phyloP scores from a whole-genome alignment of 495 filamentous ascomycete genomes.

The Aspergillus homomorphus region DNA sequence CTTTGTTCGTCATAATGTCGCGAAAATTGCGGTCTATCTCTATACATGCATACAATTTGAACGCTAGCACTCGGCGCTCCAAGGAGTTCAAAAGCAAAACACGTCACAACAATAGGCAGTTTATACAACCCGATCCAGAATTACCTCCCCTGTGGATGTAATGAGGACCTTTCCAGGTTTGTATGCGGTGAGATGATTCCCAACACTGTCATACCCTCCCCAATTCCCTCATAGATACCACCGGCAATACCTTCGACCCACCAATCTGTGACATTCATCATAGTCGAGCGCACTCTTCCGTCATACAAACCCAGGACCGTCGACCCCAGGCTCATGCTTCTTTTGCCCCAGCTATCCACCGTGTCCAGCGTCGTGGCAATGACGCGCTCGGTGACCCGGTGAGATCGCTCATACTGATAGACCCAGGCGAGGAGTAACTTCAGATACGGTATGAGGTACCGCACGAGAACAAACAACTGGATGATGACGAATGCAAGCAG shows the following conservation, averaged over 20 bases:
- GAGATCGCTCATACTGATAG: conserved; percentile 62
- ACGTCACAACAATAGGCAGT: neutral
- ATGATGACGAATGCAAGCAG: conserved; percentile 54
- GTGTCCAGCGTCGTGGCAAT: conserved; percentile 47
- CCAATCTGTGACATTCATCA: conserved; percentile 52
- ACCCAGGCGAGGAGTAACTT: conserved; percentile 48
- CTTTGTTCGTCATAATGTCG: neutral
- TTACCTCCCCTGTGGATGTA: neutral
- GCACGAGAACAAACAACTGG: conserved; percentile 53
- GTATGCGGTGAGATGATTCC: conserved; percentile 32
- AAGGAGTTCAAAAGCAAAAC: neutral
- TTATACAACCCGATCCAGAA: neutral
- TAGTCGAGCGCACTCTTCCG: conserved; percentile 51
- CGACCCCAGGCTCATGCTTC: conserved; percentile 46
- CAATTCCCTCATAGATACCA: conserved; percentile 63
- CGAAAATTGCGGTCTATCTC: neutral
- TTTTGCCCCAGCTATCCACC: conserved; percentile 52
- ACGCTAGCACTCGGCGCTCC: neutral
- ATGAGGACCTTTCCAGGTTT: conserved; percentile 22
- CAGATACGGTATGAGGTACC: conserved; percentile 57
- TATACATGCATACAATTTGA: neutral
- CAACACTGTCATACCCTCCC: conserved; percentile 54
- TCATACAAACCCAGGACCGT: conserved; percentile 53
- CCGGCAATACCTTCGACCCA: conserved; percentile 57
- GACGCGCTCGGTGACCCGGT: conserved; percentile 56